A percentile compares a stretch with the other conserved stretches of the same genome.
Evolutionary conservation across 2,329 filamentous ascomycete genomes (phyloP).

Genomic region (Penicillium fuscoglaucum): DNA sequence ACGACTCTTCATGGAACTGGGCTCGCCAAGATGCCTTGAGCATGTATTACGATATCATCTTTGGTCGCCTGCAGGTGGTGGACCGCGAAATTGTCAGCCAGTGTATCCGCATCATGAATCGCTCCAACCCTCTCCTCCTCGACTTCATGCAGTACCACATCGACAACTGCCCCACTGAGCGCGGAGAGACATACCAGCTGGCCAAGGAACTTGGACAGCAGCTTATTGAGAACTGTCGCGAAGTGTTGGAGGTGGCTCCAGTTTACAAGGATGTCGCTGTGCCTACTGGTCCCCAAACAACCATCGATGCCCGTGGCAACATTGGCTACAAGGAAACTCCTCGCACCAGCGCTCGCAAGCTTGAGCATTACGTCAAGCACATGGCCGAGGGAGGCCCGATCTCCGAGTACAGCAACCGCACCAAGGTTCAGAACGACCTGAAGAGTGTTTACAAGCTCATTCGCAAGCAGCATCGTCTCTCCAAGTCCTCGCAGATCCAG

Average conservation of each 20-base stretch:
- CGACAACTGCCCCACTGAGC: conserved; percentile 94
- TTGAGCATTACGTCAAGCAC: conserved; percentile 97
- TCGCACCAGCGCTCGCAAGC: conserved; percentile 84
- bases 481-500: conserved; percentile 92
- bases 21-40: conserved; percentile 92
- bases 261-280: conserved; percentile 95
- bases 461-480: conserved; percentile 95
- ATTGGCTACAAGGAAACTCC: conserved; percentile 88
- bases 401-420: conserved; percentile 96
- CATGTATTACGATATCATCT: conserved; percentile 99
- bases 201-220: conserved; percentile 91
- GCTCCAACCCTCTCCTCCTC: conserved; percentile 89
- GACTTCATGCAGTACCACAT: conserved; percentile 99
- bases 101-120: conserved; percentile 99
- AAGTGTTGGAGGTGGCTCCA: conserved; percentile 78
- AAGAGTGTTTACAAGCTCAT: conserved; percentile 97
- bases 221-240: conserved; percentile 96
- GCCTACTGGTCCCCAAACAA: conserved; percentile 88
- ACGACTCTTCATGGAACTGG: conserved; percentile 99
- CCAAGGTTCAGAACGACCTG: conserved; percentile 95
- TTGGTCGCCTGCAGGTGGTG: conserved; percentile 86
- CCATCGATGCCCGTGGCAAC: conserved; percentile 88
- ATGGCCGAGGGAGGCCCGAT: conserved; percentile 99
- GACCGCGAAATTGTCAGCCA: conserved; percentile 98
- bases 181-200: conserved; percentile 96